Evolutionary conservation across 2,329 filamentous ascomycete genomes (phyloP), one percentile per base, ranked within the genome.

Genomic region (Hypoxylon sp.): DNA sequence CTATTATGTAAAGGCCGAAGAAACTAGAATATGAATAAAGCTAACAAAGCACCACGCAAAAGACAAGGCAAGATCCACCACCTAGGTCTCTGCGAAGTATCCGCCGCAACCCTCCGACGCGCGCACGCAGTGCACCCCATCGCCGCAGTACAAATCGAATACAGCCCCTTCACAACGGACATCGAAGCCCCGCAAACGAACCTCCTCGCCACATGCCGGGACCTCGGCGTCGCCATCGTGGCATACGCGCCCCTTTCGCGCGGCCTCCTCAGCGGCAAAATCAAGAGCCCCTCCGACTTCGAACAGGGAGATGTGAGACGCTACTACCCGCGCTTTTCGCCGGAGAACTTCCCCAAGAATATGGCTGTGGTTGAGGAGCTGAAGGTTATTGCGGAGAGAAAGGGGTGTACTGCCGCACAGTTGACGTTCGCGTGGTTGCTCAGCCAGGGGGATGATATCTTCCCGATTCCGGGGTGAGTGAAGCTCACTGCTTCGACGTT

Each of bases 361-460:
- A 55, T 85, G 25, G 71, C 79, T 55, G 73, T 86, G 11, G 82
- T 85, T 1, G 66, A 77, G 4, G 75, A 80, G 59, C 57, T 87
- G 3, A 74, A 80, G 67, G 73, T 74, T 14, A 63, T 86, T 9
- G 83, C 84, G 0, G 61, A 74, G 61, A 74, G 73, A 67, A 85
- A 85, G 73, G 76, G 77, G 1, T 77, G 75, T 37, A 83, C 82
- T 0, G 67, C 80, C 2, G 79, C 77, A 2, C 84, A 86, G 74
- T 73, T 86, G 29, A 83, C 82, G 9, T 67, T 87, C 14, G 82
- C 80, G 9, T 87, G 85, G 84, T 74, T 85, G 16, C 43, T 74
- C 25, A 43, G 34, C 8, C 68, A 63, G 61, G 68, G 68, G 4
- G 66, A 70, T 21, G 66, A 67, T 29, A 60, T 70, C 11, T 67